Conservation (phyloP, 2,329 filamentous ascomycete genomes). For the Thermothelomyces thermophilus region DNA sequence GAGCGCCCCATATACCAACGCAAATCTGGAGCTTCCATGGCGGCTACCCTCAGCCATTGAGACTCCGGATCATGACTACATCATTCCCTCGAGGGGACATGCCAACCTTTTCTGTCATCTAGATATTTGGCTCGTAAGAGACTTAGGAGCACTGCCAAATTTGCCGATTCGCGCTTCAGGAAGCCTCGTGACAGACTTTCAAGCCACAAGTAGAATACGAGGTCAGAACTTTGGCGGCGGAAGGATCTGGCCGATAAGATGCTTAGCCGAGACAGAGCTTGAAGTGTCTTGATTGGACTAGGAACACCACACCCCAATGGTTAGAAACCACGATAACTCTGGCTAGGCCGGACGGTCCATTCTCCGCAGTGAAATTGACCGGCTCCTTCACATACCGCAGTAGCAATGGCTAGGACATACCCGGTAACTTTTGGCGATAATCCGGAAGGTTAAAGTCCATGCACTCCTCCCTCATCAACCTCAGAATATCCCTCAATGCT, state of each 20-base stretch:
- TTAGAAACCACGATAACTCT: neutral
- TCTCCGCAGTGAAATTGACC: conserved; percentile 4
- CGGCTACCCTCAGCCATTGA: too few species aligned
- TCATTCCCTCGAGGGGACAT: too few species aligned
- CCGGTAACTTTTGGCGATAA: neutral
- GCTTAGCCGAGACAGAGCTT: conserved; percentile 4
- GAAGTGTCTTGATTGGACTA: conserved; percentile 5
- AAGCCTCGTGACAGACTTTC: neutral
- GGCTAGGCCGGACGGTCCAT: neutral
- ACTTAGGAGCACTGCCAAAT: too few species aligned
- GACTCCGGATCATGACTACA: too few species aligned
- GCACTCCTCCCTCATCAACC: too few species aligned
- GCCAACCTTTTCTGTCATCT: too few species aligned
- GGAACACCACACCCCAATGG: neutral
- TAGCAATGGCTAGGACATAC: neutral
- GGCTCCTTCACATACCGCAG: neutral
- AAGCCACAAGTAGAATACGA: conserved; percentile 11
- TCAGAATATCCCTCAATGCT: too few species aligned
- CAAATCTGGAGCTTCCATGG: too few species aligned
- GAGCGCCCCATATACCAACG: too few species aligned
- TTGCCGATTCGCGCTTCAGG: neutral
- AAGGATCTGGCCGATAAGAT: neutral
- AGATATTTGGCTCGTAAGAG: too few species aligned
- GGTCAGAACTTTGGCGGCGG: conserved; percentile 1
- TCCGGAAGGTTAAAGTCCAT: neutral